Conservation (phyloP, 345 rosid genomes). For the Mangifera indica region DNA sequence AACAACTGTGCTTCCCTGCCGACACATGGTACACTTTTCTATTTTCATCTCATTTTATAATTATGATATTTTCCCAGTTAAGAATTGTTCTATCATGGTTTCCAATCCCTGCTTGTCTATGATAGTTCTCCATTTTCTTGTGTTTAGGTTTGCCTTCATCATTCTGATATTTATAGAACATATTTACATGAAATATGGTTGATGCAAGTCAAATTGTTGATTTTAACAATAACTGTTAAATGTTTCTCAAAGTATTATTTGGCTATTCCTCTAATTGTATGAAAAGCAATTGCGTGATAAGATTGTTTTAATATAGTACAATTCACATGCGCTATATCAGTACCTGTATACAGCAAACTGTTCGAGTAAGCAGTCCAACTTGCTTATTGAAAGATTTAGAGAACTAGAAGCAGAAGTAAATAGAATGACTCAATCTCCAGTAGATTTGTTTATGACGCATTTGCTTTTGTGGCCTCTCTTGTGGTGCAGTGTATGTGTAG, state of each 20-base stretch:
- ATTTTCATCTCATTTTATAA: neutral
- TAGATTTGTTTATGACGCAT: constrained; percentile 3
- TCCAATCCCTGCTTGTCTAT: too few species aligned
- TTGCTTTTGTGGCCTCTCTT: neutral
- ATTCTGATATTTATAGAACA: neutral
- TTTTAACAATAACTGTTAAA: neutral
- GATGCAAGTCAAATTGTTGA: neutral
- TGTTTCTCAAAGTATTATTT: neutral
- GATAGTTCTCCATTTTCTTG: neutral
- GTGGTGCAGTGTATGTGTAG: constrained; percentile 92
- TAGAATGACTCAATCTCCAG: neutral
- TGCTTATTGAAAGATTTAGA: neutral
- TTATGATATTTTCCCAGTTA: neutral
- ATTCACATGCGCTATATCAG: too few species aligned
- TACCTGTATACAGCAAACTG: neutral
- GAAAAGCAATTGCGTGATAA: neutral
- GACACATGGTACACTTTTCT: constrained; percentile 87
- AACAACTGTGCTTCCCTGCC: constrained; percentile 92
- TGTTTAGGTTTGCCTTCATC: neutral
- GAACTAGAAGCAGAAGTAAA: neutral
- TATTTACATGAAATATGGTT: neutral
- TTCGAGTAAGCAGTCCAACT: neutral
- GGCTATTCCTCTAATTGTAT: neutral
- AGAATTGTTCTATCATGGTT: neutral
- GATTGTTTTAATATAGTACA: neutral